These are phyloP conservation scores for Chloris gayana DNA, from an alignment of 176 grass and related monocot species.

Conservation along the genomic window DNA sequence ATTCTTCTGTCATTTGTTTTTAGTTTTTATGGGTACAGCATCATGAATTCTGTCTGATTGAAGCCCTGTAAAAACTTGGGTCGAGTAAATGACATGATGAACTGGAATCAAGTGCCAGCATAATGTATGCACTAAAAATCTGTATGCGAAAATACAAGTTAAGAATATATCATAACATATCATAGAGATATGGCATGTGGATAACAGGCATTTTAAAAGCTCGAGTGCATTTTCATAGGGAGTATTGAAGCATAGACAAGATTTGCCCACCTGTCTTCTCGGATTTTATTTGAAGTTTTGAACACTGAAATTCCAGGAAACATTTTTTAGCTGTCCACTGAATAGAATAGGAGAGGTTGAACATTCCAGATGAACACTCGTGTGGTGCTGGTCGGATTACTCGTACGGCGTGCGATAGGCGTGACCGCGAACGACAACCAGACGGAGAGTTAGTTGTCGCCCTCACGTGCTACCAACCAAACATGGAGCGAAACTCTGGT, in stretches of 20 bases:
- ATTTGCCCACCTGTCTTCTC: not conserved
- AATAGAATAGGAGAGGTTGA: not conserved
- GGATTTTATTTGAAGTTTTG: too few species aligned
- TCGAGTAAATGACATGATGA: too few species aligned
- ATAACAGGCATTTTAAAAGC: not conserved
- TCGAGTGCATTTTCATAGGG: not conserved
- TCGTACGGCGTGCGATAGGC: not conserved
- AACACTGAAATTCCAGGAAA: not conserved
- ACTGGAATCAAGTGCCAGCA: too few species aligned
- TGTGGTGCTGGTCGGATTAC: not conserved
- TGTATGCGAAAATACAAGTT: not conserved
- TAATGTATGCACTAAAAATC: not conserved
- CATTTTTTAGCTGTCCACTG: not conserved
- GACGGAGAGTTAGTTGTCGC: not conserved
- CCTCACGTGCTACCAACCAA: slow-evolving; percentile 6
- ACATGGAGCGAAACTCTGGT: not conserved
- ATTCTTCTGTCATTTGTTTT: not conserved
- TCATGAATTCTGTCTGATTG: too few species aligned
- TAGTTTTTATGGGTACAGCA: not conserved
- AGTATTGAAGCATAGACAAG: not conserved
- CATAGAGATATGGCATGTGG: too few species aligned
- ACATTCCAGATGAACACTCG: not conserved
- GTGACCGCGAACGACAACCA: not conserved
- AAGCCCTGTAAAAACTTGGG: too few species aligned
- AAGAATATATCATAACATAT: not conserved